Base-by-base conservation (phyloP, 495 filamentous ascomycete genomes). In the Penicillium steckii region DNA sequence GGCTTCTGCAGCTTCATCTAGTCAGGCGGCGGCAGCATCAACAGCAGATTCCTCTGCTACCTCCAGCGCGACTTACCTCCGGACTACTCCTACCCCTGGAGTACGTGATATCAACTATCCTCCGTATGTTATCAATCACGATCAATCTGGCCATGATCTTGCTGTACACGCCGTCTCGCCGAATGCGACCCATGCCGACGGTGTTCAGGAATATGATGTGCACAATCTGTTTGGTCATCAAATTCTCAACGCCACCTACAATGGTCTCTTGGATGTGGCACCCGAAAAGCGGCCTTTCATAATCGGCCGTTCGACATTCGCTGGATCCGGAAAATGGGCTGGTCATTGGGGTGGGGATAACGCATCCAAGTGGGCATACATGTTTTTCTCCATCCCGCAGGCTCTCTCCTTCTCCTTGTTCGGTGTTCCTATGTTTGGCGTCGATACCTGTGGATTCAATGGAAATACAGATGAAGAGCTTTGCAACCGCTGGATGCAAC, bases 271-370 rank as follows among this genome's bases (percentile, higher is more conserved):
- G 3, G 61, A 70, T 15, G 69, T 91, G 8, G 81, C 81, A 56
- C 78, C 83, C 0, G 73, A 62, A 10, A 87, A 89, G 60, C 83
- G 90, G 0, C 90, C 90, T 0, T 93, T 95, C 70, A 88, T 95
- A 63, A 92, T 95, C 55, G 87, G 87, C 1, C 85, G 90, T 35
- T 88, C 85, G 44, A 94, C 90, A 3, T 92, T 92, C 61, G 81
- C 87, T 12, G 90, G 90, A 4, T 80, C 80, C 4, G 90, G 90
- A n/a, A 83, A 82, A 65, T 88, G 79, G 79, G 88, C 89, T 3
- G 90, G 88, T 15, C 90, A 95, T 64, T 95, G 90, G 90, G 89
- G 89, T 12, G 90, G 90, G 8, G 90, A 95, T 63, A 95, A 95
- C 61, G 71, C 71, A 32, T 85, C 83, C 4, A 71, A 77, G 12